phyloP scores from a whole-genome alignment of 2,329 filamentous ascomycete genomes.

The Cercospora nicotianae region DNA sequence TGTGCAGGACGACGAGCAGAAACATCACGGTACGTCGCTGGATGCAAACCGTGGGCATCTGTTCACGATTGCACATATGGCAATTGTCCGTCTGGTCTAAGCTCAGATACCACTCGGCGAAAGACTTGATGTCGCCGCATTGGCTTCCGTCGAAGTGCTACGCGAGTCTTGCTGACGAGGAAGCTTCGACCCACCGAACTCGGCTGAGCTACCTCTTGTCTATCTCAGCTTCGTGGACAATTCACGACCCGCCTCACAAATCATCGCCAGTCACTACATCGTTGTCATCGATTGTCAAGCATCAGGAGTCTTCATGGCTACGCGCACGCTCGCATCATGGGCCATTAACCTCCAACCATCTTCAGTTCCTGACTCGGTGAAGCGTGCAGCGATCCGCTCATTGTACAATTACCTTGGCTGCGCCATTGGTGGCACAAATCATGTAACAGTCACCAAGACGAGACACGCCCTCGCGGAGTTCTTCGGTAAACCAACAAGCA shows the following conservation, averaged over 20 bases:
- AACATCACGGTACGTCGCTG: background rate
- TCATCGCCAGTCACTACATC: background rate
- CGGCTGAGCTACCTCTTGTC: constrained; percentile 9
- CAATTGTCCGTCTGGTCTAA: background rate
- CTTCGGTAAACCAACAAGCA: constrained; percentile 42
- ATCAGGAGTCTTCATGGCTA: constrained; percentile 45
- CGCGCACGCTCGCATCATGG: constrained; percentile 51
- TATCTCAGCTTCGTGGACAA: background rate
- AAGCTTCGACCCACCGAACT: constrained; percentile 11
- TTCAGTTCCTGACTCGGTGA: constrained; percentile 45
- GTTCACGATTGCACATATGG: background rate
- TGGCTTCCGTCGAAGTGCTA: background rate
- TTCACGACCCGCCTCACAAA: background rate
- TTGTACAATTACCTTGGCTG: constrained; percentile 59
- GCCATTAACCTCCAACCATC: constrained; percentile 45
- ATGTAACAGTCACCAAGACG: constrained; percentile 48
- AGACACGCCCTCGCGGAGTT: constrained; percentile 41
- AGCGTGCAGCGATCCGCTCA: constrained; percentile 48
- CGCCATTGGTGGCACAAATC: constrained; percentile 52
- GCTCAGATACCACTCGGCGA: background rate
- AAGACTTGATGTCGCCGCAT: background rate
- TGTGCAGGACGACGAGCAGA: background rate
- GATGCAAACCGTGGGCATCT: background rate
- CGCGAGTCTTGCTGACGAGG: background rate
- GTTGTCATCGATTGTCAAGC: background rate